A percentile compares a stretch with the other conserved stretches of the same genome.
Conservation (phyloP, 768 basidiomycete species). For the Psilocybe cubensis region DNA sequence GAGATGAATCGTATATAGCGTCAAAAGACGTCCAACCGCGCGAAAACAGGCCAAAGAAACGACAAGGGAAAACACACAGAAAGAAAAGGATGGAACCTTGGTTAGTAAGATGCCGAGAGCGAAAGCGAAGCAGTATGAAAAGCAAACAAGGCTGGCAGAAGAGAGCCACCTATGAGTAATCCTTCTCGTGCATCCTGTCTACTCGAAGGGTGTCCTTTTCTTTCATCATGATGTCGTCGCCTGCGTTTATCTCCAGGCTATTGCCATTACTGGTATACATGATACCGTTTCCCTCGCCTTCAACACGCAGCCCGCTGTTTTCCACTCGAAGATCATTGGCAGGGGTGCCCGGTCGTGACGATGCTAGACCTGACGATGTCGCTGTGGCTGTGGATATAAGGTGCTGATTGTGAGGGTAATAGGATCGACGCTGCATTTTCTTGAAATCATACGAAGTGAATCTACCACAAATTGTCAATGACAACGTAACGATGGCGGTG, state of each 20-base stretch:
- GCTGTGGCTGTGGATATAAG: conserved; percentile 73
- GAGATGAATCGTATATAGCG: conserved; percentile 17
- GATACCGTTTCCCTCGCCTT: conserved; percentile 33
- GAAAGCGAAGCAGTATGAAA: background rate
- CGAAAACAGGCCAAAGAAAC: conserved; percentile 4
- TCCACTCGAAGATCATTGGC: conserved; percentile 53
- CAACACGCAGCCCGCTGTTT: conserved; percentile 28
- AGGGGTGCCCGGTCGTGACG: conserved; percentile 79
- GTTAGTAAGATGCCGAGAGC: conserved; percentile 5
- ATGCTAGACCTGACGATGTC: conserved; percentile 69
- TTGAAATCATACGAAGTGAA: conserved; percentile 93
- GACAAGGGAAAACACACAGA: background rate
- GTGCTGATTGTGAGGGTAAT: conserved; percentile 86
- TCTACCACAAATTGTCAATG: conserved; percentile 41
- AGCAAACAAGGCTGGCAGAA: conserved; percentile 1
- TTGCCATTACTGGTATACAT: conserved; percentile 36
- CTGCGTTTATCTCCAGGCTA: conserved; percentile 45
- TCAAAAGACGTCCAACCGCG: conserved; percentile 13
- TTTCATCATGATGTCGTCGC: conserved; percentile 28
- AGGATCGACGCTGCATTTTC: conserved; percentile 88
- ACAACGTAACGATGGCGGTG: background rate
- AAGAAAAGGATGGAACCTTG: conserved; percentile 4
- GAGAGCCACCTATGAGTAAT: conserved; percentile 43
- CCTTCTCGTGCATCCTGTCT: conserved; percentile 54
- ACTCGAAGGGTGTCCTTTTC: conserved; percentile 41